Evolutionary conservation across 306 rosid genomes (phyloP), one percentile per base, ranked within the genome.

Genomic region (Spatholobus suberectus): DNA sequence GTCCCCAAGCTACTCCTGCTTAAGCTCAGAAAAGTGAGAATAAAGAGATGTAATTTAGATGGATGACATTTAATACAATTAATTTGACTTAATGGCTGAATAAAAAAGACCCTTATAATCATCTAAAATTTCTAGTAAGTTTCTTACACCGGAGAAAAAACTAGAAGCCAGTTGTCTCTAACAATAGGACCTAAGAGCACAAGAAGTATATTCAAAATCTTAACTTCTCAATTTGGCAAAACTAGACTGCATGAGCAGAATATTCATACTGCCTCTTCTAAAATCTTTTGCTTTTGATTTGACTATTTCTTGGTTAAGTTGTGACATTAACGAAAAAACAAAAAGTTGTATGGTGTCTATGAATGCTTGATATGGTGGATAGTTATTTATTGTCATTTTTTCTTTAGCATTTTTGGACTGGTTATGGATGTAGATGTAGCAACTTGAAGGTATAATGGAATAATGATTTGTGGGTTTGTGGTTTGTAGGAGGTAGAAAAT

Each of bases 141-240:
- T 76, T 58, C 41, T 27, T 38, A 58, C 58, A 38, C 34, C 26
- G 54, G 57, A 18, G 82, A 78, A 24, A 67, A 21, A 41, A 80
- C 17, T 37, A 37, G 68, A 79, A 69, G 66, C 18, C 12, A 8
- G 70, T 40, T 40, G 24, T 35, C 58, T 68, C 5, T 15, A 2
- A 52, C 29, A 52, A 40, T 10, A 46, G 5, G 46, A 52, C 68
- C 46, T 29, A 35, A 79, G 55, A 79, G 44, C 55, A 24, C 14
- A 70, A 20, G 34, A 70, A 46, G 57, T 24, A 51, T 79, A 69
- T 70, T 70, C 23, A 58, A 43, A 38, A 54, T 54, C 77, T 40
- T 34, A 54, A 55, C 35, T 49, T 77, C 62, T 17, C 65, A 65
- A 6, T 44, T 38, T n/a, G 8, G 61, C 14, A n/a, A 44, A 77